Evolutionary conservation across 805 yeast genomes (phyloP).

Genomic region (Yamadazyma kitorensis): DNA sequence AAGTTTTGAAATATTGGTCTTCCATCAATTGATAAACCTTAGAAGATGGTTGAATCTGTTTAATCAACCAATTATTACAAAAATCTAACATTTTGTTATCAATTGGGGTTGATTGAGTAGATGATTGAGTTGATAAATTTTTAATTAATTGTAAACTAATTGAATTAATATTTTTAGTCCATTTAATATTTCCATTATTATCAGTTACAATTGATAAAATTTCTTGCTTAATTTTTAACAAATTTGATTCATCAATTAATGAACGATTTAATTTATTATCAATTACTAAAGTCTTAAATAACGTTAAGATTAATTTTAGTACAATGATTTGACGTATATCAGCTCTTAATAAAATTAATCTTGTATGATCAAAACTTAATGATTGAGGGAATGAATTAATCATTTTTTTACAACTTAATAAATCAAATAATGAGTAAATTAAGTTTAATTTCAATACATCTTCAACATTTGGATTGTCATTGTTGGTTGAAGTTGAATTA

Average conservation of each 20-base stretch:
- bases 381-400: slow-evolving; percentile 80
- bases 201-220: slow-evolving; percentile 78
- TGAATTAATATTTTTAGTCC: slow-evolving; percentile 80
- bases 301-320: slow-evolving; percentile 65
- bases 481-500: neutral
- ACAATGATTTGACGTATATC: slow-evolving; percentile 85
- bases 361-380: slow-evolving; percentile 78
- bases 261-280: slow-evolving; percentile 25
- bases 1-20: slow-evolving; percentile 54
- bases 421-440: slow-evolving; percentile 54
- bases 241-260: slow-evolving; percentile 32
- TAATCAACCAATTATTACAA: slow-evolving; percentile 74
- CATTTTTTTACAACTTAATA: slow-evolving; percentile 77
- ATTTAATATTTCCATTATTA: slow-evolving; percentile 81
- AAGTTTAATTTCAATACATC: slow-evolving; percentile 10
- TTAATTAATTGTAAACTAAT: slow-evolving; percentile 67
- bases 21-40: slow-evolving; percentile 77
- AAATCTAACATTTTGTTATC: slow-evolving; percentile 48
- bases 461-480: slow-evolving; percentile 4
- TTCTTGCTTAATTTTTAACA: slow-evolving; percentile 59
- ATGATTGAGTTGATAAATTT: slow-evolving; percentile 28
- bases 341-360: slow-evolving; percentile 74
- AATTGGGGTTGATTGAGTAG: too few relatives aligned
- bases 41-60: slow-evolving; percentile 82
- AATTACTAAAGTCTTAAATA: slow-evolving; percentile 65